These are phyloP conservation scores for Schwanniomyces vanrijiae DNA, from an alignment of 805 yeast genomes.

Conservation along the genomic window DNA sequence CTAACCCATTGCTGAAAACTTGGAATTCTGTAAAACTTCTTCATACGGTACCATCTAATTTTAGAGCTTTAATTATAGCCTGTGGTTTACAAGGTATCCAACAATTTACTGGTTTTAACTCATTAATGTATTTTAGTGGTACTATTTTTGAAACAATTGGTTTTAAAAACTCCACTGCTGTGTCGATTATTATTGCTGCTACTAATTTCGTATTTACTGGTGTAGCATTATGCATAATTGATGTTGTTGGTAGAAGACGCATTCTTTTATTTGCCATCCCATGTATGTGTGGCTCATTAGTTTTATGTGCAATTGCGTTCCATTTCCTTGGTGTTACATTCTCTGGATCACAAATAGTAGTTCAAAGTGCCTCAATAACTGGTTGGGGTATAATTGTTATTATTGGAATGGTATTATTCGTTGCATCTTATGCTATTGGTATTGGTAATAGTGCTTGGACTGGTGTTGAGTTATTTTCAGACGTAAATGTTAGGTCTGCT, in stretches of 20 bases:
- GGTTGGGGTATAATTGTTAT: conserved; percentile 91
- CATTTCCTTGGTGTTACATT: conserved; percentile 74
- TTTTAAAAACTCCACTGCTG: conserved; percentile 87
- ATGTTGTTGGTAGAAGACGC: conserved; percentile 82
- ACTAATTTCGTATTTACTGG: conserved; percentile 89
- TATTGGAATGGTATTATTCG: conserved; percentile 80
- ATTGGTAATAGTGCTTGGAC: conserved; percentile 99
- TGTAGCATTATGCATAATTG: conserved; percentile 84
- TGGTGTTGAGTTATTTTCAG: conserved; percentile 92
- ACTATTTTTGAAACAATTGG: conserved; percentile 93
- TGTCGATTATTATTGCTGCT: conserved; percentile 89
- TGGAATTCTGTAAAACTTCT: conserved; percentile 63
- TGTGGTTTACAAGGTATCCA: conserved; percentile 96
- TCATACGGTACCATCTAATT: conserved; percentile 72
- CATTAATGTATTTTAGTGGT: conserved; percentile 91
- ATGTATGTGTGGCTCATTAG: conserved; percentile 75
- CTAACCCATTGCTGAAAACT: conserved; percentile 45
- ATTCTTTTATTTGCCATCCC: conserved; percentile 81
- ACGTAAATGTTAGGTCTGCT: conserved; percentile 81
- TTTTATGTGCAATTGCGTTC: conserved; percentile 86
- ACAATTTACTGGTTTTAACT: conserved; percentile 95
- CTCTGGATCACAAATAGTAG: conserved; percentile 43
- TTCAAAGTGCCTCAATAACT: conserved; percentile 45
- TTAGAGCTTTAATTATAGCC: conserved; percentile 85
- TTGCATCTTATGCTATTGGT: conserved; percentile 90